Evolutionary conservation across 2,329 filamentous ascomycete genomes (phyloP), one percentile per base, ranked within the genome.

Genomic region (Colletotrichum sp.): DNA sequence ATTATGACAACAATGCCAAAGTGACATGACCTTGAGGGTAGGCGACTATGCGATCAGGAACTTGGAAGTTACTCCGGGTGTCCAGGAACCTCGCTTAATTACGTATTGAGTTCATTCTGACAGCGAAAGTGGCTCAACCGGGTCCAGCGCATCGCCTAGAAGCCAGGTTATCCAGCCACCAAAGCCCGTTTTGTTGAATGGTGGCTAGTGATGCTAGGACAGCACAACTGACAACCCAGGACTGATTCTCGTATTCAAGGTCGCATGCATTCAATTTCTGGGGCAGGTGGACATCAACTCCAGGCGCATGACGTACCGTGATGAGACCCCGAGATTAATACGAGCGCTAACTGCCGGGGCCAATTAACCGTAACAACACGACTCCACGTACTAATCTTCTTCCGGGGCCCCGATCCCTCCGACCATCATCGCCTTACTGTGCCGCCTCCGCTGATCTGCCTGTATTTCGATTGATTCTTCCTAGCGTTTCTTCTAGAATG

Each of bases 201-300:
- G 60, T 52, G 34, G 49, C 34, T 64, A 8, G 49, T 39, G 55
- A 72, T 32, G 66, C 63, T 39, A 10, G n/a, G 28, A 32, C 30
- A 64, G 52, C 32, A n/a, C 44, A 52, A 21, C 44, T 52, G n/a
- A 13, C 44, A 10, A 36, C 24, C 34, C 10, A 32, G 36, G 36
- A 55, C 63, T 59, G 26, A 30, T 30, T 49, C 73, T 76, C 73
- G 73, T 76, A 76, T 76, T 72, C 57, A 76, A 32, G 55, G 73
- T 76, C 68, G 73, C 69, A 72, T 72, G 52, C 24, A 36, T 32
- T 64, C 39, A 24, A 62, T 68, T 72, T 76, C 63, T 76, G 63
- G 72, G 68, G 62, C 72, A 15, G n/a, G 39, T 72, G 68, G 62
- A 64, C 62, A 67, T 64, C n/a, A 26, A 59, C 39, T 44, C 28